Evolutionary conservation across 495 filamentous ascomycete species (phyloP).

Genomic region (Podospora bellae-mahoneyi): DNA sequence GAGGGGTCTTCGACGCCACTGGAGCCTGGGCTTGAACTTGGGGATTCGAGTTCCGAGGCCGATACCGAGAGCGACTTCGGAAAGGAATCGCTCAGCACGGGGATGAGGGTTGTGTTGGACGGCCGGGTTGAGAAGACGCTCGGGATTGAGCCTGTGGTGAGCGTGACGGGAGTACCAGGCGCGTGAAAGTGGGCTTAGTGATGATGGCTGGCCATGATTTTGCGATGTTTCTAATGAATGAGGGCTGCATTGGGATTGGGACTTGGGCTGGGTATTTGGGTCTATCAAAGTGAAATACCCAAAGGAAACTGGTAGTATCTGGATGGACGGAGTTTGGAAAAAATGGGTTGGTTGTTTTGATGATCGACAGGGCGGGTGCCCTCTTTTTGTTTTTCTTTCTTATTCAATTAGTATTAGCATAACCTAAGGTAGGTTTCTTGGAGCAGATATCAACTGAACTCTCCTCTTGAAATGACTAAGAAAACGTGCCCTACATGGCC

Average conservation of each 20-base stretch:
- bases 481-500: no score
- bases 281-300: slow-evolving; percentile 1
- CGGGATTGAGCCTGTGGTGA: slow-evolving; percentile 12
- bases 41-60: slow-evolving; percentile 8
- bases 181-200: slow-evolving; percentile 22
- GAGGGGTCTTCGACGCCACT: background rate
- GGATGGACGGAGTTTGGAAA: background rate
- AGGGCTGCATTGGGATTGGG: background rate
- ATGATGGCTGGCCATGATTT: slow-evolving; percentile 3
- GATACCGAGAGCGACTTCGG: slow-evolving; percentile 14
- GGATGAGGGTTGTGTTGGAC: slow-evolving; percentile 9
- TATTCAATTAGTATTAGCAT: background rate
- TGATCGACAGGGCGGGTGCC: no score
- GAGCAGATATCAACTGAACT: background rate
- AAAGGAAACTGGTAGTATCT: slow-evolving; percentile 1
- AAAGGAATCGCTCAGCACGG: background rate
- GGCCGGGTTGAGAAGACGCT: background rate
- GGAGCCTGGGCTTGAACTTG: slow-evolving; percentile 5
- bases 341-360: background rate
- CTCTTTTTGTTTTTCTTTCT: background rate
- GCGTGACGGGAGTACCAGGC: slow-evolving; percentile 19
- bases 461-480: no score
- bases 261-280: background rate
- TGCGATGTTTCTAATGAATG: background rate
- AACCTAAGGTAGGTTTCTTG: background rate